Evolutionary conservation across 495 filamentous ascomycete species (phyloP).

Genomic region (Tuber calosporum): DNA sequence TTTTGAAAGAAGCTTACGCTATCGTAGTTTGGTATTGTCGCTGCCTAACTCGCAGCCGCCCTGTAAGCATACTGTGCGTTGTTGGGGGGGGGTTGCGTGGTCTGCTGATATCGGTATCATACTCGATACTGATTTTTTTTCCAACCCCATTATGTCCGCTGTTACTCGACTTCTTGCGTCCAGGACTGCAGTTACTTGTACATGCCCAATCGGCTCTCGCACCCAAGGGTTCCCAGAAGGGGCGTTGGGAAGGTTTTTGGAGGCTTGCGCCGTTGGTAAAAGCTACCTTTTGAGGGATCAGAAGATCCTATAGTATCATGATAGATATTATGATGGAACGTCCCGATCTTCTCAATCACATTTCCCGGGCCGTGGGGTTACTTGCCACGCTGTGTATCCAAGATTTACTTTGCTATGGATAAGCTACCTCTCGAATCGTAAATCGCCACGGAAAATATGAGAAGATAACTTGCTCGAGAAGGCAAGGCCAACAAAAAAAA

Average conservation of each 20-base stretch:
- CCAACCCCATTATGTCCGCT: not conserved
- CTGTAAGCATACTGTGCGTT: not conserved
- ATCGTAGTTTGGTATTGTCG: not conserved
- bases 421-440: not conserved
- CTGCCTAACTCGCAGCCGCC: not conserved
- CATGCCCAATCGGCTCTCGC: not conserved
- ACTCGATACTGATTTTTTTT: not conserved
- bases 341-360: not conserved
- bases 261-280: not conserved
- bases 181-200: not conserved
- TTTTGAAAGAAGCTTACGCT: not conserved
- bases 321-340: no score
- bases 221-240: not conserved
- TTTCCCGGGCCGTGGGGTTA: not conserved
- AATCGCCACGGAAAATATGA: not conserved
- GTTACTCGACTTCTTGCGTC: not conserved
- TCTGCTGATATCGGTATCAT: not conserved
- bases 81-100: not conserved
- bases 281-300: not conserved
- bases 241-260: not conserved
- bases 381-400: not conserved
- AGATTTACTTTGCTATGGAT: not conserved
- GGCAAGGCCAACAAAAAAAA: not conserved
- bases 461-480: not conserved
- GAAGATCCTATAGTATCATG: no score